Conservation (phyloP, 2,329 filamentous ascomycete species). For the Leptographium lundbergii region DNA sequence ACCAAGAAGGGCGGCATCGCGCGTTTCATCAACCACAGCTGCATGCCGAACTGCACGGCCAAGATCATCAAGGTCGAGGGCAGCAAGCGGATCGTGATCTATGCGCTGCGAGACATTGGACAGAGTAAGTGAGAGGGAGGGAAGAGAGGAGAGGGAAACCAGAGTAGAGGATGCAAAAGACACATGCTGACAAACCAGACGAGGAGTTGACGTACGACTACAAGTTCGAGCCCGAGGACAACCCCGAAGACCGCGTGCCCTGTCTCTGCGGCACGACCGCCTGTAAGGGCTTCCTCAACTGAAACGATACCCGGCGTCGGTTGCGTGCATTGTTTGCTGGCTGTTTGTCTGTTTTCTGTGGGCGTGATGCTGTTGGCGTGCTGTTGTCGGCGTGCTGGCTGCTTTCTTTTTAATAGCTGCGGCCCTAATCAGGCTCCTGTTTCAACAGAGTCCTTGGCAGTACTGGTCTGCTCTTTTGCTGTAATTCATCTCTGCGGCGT, state of each 20-base stretch:
- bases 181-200: slow-evolving; percentile 41
- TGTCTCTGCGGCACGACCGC: slow-evolving; percentile 92
- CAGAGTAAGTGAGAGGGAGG: slow-evolving; percentile 56
- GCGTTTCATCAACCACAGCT: slow-evolving; percentile 97
- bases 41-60: slow-evolving; percentile 94
- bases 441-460: background rate
- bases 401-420: too few species aligned
- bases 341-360: background rate
- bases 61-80: slow-evolving; percentile 99
- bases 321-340: background rate
- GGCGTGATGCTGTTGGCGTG: background rate
- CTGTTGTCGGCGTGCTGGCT: background rate
- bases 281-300: slow-evolving; percentile 99
- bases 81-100: slow-evolving; percentile 97
- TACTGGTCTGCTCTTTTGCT: background rate
- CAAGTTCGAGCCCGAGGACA: slow-evolving; percentile 97
- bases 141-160: background rate
- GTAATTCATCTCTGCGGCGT: too few species aligned
- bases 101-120: slow-evolving; percentile 87
- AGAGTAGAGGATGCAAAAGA: background rate
- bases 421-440: background rate
- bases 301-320: slow-evolving; percentile 19
- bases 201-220: slow-evolving; percentile 99
- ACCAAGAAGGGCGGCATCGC: slow-evolving; percentile 98
- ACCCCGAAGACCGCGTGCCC: slow-evolving; percentile 87